These are phyloP conservation scores for Eugenia klotzschiana DNA, from an alignment of 441 rosid species.

Conservation along the genomic window DNA sequence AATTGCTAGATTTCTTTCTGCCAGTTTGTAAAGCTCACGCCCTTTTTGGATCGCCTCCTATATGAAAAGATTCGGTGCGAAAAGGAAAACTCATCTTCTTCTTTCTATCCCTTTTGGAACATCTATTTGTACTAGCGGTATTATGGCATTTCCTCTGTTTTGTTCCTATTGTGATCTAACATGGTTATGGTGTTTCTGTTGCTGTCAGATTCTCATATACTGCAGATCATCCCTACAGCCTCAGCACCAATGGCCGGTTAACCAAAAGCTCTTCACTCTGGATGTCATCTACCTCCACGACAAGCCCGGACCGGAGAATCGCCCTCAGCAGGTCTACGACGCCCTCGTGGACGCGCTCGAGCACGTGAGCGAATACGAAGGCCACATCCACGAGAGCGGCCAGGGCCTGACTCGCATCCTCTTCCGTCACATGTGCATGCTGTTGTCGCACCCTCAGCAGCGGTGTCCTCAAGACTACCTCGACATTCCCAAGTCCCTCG, in stretches of 20 bases:
- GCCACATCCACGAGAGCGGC: conserved; percentile 73
- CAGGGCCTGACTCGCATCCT: conserved; percentile 53
- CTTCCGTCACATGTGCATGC: conserved; percentile 46
- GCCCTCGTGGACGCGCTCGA: conserved; percentile 70
- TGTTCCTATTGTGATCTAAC: neutral
- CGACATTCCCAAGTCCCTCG: conserved; percentile 63
- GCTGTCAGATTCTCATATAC: conserved; percentile 60
- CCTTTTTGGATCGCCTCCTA: neutral
- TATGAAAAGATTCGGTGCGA: neutral
- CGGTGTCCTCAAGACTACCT: conserved; percentile 62
- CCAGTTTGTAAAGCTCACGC: neutral
- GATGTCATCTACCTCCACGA: conserved; percentile 92
- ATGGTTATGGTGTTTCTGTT: neutral
- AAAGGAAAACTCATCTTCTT: neutral
- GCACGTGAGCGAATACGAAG: conserved; percentile 68
- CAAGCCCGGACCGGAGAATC: conserved; percentile 79
- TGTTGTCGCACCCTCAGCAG: conserved; percentile 79
- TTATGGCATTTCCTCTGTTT: neutral
- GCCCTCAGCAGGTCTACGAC: conserved; percentile 80
- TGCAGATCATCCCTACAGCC: conserved; percentile 75
- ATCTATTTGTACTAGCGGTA: neutral
- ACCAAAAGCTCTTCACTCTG: conserved; percentile 71
- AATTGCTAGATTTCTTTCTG: neutral
- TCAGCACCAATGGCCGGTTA: conserved; percentile 56
- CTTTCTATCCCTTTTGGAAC: neutral